Evolutionary conservation across 805 yeast species (phyloP).

Genomic region (Kodamaea hsintzibuensis): DNA sequence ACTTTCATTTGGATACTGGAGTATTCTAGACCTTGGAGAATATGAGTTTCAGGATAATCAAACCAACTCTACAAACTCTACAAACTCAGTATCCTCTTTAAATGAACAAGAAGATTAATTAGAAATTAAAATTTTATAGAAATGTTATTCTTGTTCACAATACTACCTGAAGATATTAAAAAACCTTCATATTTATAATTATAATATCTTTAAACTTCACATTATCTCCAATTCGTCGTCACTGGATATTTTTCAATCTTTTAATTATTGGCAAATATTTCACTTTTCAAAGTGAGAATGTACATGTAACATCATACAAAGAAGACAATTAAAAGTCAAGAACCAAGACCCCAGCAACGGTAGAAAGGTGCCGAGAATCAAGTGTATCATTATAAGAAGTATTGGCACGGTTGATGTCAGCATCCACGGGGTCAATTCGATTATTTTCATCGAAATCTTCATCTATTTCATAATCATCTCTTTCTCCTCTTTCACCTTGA

Average conservation of each 20-base stretch:
- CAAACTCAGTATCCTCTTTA: not conserved
- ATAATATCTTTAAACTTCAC: too few species aligned
- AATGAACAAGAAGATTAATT: not conserved
- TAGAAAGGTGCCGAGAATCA: constrained; percentile 56
- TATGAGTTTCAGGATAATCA: constrained; percentile 3
- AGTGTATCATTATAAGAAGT: constrained; percentile 32
- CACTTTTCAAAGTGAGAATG: not conserved
- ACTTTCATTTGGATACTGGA: constrained; percentile 31
- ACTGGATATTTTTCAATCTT: not conserved
- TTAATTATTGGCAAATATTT: not conserved
- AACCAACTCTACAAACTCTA: not conserved
- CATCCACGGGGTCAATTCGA: constrained; percentile 16
- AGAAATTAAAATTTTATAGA: too few species aligned
- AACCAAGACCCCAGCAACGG: constrained; percentile 56
- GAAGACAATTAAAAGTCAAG: constrained; percentile 47
- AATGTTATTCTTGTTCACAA: too few species aligned
- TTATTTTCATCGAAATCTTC: constrained; percentile 14
- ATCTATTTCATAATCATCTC: constrained; percentile 13
- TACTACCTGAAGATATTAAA: too few species aligned
- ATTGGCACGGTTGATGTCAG: constrained; percentile 20
- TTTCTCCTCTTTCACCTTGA: constrained; percentile 27
- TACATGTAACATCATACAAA: too few species aligned
- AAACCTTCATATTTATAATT: too few species aligned
- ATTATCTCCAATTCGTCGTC: not conserved
- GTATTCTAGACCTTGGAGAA: constrained; percentile 14